A percentile compares a stretch with the other conserved stretches of the same genome.
Conservation (phyloP, 352 stramenopile species). For the Globisporangium barbulae region DNA sequence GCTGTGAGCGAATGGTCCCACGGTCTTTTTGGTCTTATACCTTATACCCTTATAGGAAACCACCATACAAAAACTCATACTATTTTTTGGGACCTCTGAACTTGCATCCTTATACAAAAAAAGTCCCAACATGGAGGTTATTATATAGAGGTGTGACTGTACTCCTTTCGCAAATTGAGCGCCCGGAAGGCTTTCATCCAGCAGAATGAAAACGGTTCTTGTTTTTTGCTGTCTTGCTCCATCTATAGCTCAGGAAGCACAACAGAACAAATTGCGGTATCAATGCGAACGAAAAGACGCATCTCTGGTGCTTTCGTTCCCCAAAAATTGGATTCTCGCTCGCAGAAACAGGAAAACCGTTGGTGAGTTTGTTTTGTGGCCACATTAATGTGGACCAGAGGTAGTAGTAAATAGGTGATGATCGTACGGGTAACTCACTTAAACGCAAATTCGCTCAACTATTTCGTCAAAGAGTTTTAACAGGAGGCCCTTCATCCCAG, state of each 20-base stretch:
- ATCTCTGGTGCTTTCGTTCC: neutral
- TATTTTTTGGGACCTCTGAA: constrained; percentile 1
- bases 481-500: too few relatives aligned
- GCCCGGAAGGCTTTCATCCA: neutral
- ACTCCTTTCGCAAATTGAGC: neutral
- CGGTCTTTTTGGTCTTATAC: constrained; percentile 1
- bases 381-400: neutral
- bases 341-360: neutral
- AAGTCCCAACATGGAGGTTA: constrained; percentile 1
- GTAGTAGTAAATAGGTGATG: too few relatives aligned
- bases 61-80: constrained; percentile 4
- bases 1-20: neutral
- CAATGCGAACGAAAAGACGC: neutral
- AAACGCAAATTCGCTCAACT: too few relatives aligned
- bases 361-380: neutral
- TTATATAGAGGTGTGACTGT: constrained; percentile 4
- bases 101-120: constrained; percentile 1
- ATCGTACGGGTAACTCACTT: too few relatives aligned
- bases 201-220: neutral
- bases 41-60: constrained; percentile 5
- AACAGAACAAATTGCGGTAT: neutral
- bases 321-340: neutral
- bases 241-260: neutral
- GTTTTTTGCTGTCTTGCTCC: neutral
- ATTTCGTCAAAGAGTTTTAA: too few relatives aligned